Evolutionary conservation across 371 early-diverging fungal species (phyloP), one percentile per base, ranked within the genome.

Genomic region (Mortierella sp.): DNA sequence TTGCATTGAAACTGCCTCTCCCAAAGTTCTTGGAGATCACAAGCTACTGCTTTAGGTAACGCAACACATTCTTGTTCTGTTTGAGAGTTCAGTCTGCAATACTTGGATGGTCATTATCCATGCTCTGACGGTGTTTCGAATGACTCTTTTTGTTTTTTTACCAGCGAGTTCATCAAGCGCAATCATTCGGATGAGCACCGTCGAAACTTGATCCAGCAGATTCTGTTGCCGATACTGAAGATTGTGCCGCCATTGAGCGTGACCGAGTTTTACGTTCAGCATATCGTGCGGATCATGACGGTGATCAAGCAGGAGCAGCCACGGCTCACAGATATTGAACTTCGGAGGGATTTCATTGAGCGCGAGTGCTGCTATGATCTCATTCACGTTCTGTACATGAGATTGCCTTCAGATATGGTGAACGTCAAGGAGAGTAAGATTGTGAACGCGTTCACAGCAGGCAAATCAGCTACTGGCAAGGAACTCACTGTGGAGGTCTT

Each of bases 211-310:
- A 66, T 86, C 19, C 58, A 79, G 3, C 55, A 86, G 4, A 49
- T 88, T 2, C 56, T 86, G 0, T 46, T 86, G 4, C 86, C 86
- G 0, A 79, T 86, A 22, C 59, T 90, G 6, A 60, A 66, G 10
- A 78, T 66, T 8, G 83, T 80, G 0, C 82, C 83, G 0, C 63
- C 70, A 5, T 62, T 67, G 13, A 60, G 81, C 21, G 80, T 89
- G 0, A 50, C 73, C 6, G 73, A 79, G 2, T 87, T 88, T 61
- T 91, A 82, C 54, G 72, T 74, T 9, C 46, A 41, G 14, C 68
- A 91, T 43, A 78, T 91, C 22, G 47, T 64, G 1, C 61, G 62
- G 24, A 86, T 91, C 24, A 84, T 90, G 83, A 54, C 55, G 0
- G 59, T 62, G 19, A 60, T 88, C 25, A 67, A 61, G 9, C 67